Base-by-base conservation (phyloP, 192 early-diverging fungal genomes). In the Jimgerdemannia flammicorona region DNA sequence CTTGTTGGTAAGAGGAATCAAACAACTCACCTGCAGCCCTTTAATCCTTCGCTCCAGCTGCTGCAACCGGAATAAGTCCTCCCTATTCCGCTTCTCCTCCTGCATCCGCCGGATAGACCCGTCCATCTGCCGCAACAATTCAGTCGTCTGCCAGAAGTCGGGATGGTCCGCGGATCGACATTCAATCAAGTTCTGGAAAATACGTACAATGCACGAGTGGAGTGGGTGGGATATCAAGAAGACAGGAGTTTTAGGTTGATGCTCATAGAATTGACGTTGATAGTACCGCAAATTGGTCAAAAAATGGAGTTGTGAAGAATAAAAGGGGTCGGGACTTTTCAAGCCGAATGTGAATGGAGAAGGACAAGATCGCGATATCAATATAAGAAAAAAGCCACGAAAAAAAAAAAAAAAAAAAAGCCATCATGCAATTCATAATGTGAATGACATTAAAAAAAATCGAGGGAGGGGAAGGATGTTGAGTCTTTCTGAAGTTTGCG, bases 1-100 rank as follows among this genome's bases (percentile, higher is more conserved):
- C 49, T 59, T 59, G 6, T 59, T 14, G 49, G 49, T 2, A 14
- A 59, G 14, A 59, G 14, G 14, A 59, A 59, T 59, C 49, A 59
- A 59, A 14, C 14, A 59, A 59, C 49, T 14, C 49, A 68, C 67
- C 67, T 68, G 67, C 40, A 68, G 18, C 9, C 67, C 67, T 68
- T 68, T 68, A 2, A 68, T 68, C 29, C 18, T 20, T 9, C 19
- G 19, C 40, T 20, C 67, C 40, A 68, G 67, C 9, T 20, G 6
- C 40, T 68, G 29, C 67, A 68, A 41, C 29, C 40, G 29, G 6
- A 9, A 6, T 9, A 68, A 10, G 67, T 20, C 67, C 6, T 68
- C 29, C 6, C 40, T 41, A 7, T 68, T 41, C 8, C 19, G 40
- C 67, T 68, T 20, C 19, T 20, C 67, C 19, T 68, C 67, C 18